Evolutionary conservation across 2,329 filamentous ascomycete genomes (phyloP), one percentile per base, ranked within the genome.

Genomic region (Trichoderma breve): DNA sequence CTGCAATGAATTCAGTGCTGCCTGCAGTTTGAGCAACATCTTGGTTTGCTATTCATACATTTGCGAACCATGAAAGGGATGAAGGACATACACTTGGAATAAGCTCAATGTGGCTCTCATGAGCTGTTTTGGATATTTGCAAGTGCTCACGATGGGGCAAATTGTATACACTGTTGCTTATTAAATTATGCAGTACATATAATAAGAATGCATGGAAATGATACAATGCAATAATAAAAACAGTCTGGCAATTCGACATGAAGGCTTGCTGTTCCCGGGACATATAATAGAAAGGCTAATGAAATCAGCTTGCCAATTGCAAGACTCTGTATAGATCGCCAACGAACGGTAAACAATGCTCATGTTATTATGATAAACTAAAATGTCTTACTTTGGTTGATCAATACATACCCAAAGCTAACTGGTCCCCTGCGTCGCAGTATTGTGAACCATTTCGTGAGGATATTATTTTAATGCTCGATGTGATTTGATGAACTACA

Each of bases 1-100:
- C 32, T 67, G 64, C 15, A 58, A 67, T 12, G n/a, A 5, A 6
- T 58, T 67, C 15, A 67, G 64, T 3, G 51, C 64, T 5, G 64
- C 64, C 6, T 67, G 51, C 21, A 67, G 51, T 43, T 28, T 67
- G 12, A 58, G 53, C 9, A 58, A 67, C 15, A 67, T 67, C 47
- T 43, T 67, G 32, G 64, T 43, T 6, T 67, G 64, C 64, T 67
- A 67, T 14, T 58, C 64, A n/a, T 67, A 58, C 24, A 67, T 67
- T 67, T 67, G 64, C 64, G 26, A 58, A 11, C 60, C 60, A 12
- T 61, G 32, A 61, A 53, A 6, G 21, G 11, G 11, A 24, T n/a
- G 32, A 36, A 36, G n/a, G n/a, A 14, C 0, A 3, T 24, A 8
- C 11, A 26, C 11, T 15, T 36, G 12, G 11, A 1, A 11, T 18